A percentile compares a stretch with the other conserved stretches of the same genome.
phyloP scores from a whole-genome alignment of 2,329 filamentous ascomycete genomes.

The Fusarium armeniacum region DNA sequence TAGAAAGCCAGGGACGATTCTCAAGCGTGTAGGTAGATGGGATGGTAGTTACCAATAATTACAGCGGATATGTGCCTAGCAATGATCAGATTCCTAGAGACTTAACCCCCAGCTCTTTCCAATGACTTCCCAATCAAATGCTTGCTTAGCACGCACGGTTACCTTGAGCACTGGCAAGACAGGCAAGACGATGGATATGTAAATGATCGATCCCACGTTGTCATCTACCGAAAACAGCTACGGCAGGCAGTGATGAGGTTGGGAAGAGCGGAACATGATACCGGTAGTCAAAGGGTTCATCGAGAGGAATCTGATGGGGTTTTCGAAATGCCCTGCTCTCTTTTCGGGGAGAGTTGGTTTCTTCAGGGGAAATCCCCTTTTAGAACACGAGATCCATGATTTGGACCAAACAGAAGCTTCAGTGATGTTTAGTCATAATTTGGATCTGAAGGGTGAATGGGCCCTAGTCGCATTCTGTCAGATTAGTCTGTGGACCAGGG shows the following conservation, averaged over 20 bases:
- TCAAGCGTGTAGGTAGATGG: neutral
- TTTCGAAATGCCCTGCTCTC: slow-evolving; percentile 34
- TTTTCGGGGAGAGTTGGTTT: slow-evolving; percentile 16
- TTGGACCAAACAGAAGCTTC: slow-evolving; percentile 46
- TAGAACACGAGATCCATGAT: slow-evolving; percentile 53
- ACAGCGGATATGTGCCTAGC: too few relatives aligned
- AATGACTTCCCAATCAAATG: slow-evolving; percentile 13
- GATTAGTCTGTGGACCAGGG: slow-evolving; percentile 11
- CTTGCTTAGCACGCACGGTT: neutral
- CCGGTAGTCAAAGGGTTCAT: neutral
- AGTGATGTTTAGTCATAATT: slow-evolving; percentile 30
- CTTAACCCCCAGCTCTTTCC: neutral
- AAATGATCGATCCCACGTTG: slow-evolving; percentile 13
- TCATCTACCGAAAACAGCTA: slow-evolving; percentile 1
- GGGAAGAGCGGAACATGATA: slow-evolving; percentile 15
- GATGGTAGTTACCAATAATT: neutral
- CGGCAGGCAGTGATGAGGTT: slow-evolving; percentile 21
- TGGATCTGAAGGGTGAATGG: slow-evolving; percentile 47
- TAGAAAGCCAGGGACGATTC: neutral
- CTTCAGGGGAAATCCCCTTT: slow-evolving; percentile 49
- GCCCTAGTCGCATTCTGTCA: slow-evolving; percentile 13
- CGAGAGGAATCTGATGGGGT: slow-evolving; percentile 27
- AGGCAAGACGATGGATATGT: slow-evolving; percentile 7
- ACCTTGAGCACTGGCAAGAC: slow-evolving; percentile 1
- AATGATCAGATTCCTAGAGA: neutral